Conservation (phyloP, 257 asterid genomes). For the Nicotiana noctiflora region DNA sequence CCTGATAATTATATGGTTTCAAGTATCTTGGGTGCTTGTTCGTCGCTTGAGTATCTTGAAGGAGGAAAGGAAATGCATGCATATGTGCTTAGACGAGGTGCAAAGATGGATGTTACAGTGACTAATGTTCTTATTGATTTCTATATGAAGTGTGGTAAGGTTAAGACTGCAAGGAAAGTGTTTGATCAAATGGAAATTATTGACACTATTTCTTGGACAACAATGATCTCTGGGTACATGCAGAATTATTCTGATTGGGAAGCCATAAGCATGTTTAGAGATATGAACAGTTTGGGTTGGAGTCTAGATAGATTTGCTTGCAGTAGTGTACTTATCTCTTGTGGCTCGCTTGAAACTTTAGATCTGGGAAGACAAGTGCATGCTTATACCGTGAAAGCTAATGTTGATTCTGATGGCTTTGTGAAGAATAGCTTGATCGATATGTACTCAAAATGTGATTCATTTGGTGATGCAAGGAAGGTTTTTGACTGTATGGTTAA, state of each 20-base stretch:
- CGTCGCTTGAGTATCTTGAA: conserved; percentile 24
- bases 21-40: conserved; percentile 31
- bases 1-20: conserved; percentile 39
- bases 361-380: conserved; percentile 37
- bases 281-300: conserved; percentile 29
- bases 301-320: conserved; percentile 38
- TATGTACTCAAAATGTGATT: conserved; percentile 37
- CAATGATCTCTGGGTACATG: conserved; percentile 34
- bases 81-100: conserved; percentile 26
- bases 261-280: conserved; percentile 26
- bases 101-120: conserved; percentile 21
- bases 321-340: conserved; percentile 34
- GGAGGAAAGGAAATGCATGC: conserved; percentile 43
- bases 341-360: conserved; percentile 36
- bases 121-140: conserved; percentile 32
- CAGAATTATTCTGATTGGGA: conserved; percentile 28
- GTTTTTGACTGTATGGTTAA: conserved; percentile 16
- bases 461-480: conserved; percentile 27
- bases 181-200: conserved; percentile 24
- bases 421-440: conserved; percentile 39
- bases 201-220: conserved; percentile 36
- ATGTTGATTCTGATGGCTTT: conserved; percentile 31
- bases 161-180: conserved; percentile 16
- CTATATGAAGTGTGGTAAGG: conserved; percentile 36
- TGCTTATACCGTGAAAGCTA: conserved; percentile 31